phyloP scores from a whole-genome alignment of 1,284 basidiomycete genomes.

The Trichosporon sp. region DNA sequence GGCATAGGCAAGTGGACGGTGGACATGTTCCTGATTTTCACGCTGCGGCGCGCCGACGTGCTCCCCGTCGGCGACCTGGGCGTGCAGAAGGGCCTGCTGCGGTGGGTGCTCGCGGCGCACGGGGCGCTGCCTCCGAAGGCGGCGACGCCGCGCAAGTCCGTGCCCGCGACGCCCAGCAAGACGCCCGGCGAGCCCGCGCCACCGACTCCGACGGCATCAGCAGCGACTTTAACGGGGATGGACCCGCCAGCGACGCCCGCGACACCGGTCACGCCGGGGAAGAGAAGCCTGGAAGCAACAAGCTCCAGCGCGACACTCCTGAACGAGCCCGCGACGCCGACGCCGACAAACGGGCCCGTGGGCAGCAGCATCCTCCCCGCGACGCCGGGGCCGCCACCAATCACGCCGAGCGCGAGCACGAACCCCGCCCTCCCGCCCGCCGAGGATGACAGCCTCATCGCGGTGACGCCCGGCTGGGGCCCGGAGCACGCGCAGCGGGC shows the following conservation, averaged over 20 bases:
- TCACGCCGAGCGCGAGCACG: slow-evolving; percentile 15
- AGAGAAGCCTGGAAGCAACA: neutral
- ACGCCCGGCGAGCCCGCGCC: neutral
- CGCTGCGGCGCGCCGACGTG: slow-evolving; percentile 73
- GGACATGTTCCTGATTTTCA: slow-evolving; percentile 87
- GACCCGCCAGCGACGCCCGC: neutral
- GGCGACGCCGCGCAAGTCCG: slow-evolving; percentile 48
- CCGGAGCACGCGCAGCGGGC: slow-evolving; percentile 16
- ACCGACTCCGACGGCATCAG: neutral
- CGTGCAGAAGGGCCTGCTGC: slow-evolving; percentile 69
- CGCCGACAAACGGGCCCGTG: neutral
- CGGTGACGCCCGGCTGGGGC: slow-evolving; percentile 23
- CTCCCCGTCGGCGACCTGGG: slow-evolving; percentile 78
- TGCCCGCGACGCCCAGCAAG: slow-evolving; percentile 8
- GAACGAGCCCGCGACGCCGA: neutral
- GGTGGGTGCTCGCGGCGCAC: slow-evolving; percentile 69
- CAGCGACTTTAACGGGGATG: neutral
- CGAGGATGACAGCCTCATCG: slow-evolving; percentile 12
- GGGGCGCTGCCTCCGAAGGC: slow-evolving; percentile 47
- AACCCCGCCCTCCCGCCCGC: slow-evolving; percentile 16
- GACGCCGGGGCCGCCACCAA: slow-evolving; percentile 14
- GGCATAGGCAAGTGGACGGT: slow-evolving; percentile 70
- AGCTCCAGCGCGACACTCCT: slow-evolving; percentile 1
- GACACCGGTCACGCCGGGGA: neutral
- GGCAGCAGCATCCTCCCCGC: neutral